Conservation (phyloP, 2,329 filamentous ascomycete species). For the Trichocomaceae sp. region DNA sequence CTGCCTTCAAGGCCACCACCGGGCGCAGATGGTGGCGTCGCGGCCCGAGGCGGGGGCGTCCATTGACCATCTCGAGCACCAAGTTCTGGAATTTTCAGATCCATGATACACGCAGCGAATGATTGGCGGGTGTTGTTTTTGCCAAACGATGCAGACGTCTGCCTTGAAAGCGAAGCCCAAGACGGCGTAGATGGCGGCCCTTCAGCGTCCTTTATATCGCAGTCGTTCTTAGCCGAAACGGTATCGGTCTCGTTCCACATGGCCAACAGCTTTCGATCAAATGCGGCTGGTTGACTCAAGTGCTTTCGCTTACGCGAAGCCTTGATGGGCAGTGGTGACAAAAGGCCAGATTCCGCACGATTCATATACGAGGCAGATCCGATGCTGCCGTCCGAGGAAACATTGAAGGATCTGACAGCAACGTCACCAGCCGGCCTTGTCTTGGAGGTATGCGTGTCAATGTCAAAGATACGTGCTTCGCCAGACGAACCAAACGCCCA, state of each 20-base stretch:
- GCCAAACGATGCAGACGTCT: neutral
- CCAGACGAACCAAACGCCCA: slow-evolving; percentile 47
- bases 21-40: slow-evolving; percentile 1
- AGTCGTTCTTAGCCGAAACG: neutral
- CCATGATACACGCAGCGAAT: slow-evolving; percentile 32
- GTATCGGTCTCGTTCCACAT: slow-evolving; percentile 5
- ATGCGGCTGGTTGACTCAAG: slow-evolving; percentile 17
- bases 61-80: slow-evolving; percentile 20
- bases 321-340: slow-evolving; percentile 10
- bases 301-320: slow-evolving; percentile 25
- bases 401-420: slow-evolving; percentile 20
- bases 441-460: slow-evolving; percentile 30
- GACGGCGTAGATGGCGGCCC: neutral
- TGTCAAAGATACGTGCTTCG: slow-evolving; percentile 42
- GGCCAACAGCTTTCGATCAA: slow-evolving; percentile 15
- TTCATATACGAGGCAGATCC: slow-evolving; percentile 17
- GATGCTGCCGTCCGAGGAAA: slow-evolving; percentile 24
- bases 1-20: neutral
- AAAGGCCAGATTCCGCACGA: slow-evolving; percentile 11
- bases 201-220: neutral
- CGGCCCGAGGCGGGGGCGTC: slow-evolving; percentile 1
- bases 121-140: slow-evolving; percentile 20
- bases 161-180: neutral
- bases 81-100: slow-evolving; percentile 30
- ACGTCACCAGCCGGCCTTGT: slow-evolving; percentile 14